Evolutionary conservation across 2,329 filamentous ascomycete species (phyloP).

Genomic region (Neoscytalidium dimidiatum): DNA sequence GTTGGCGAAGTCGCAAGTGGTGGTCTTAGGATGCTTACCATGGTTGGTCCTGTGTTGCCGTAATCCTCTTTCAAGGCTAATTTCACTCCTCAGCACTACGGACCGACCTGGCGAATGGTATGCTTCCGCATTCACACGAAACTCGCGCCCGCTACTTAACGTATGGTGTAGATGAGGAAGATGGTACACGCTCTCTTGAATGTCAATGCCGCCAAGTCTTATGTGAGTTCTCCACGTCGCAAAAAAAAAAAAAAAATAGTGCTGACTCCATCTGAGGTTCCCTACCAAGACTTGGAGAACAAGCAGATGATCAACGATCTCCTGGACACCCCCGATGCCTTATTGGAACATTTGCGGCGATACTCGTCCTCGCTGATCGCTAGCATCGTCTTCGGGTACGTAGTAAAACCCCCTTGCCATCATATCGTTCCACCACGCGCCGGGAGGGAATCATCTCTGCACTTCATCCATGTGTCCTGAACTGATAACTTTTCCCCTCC

Average conservation of each 20-base stretch:
- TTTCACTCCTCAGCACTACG: conserved; percentile 23
- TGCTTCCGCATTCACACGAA: not conserved
- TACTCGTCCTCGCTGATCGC: conserved; percentile 54
- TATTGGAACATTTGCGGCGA: conserved; percentile 48
- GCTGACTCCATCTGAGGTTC: conserved; percentile 38
- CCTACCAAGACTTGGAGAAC: conserved; percentile 59
- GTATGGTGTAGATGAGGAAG: conserved; percentile 19
- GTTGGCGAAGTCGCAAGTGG: conserved; percentile 29
- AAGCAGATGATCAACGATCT: conserved; percentile 56
- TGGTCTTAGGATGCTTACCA: conserved; percentile 23
- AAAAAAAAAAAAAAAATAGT: not conserved
- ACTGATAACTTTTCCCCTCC: conserved; percentile 15
- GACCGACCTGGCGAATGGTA: conserved; percentile 24
- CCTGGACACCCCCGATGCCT: conserved; percentile 45
- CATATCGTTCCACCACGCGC: not conserved
- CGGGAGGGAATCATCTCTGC: too few species aligned
- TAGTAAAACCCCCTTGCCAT: not conserved
- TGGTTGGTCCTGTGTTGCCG: conserved; percentile 22
- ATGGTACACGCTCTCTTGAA: conserved; percentile 25
- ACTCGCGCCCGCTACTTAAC: not conserved
- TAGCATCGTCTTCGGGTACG: conserved; percentile 52
- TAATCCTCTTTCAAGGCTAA: not conserved
- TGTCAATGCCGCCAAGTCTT: conserved; percentile 22
- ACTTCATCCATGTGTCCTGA: not conserved
- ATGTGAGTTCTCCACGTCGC: conserved; percentile 16